Evolutionary conservation across 331 rosid species (phyloP).

Genomic region (Rhamnella rubrinervis): DNA sequence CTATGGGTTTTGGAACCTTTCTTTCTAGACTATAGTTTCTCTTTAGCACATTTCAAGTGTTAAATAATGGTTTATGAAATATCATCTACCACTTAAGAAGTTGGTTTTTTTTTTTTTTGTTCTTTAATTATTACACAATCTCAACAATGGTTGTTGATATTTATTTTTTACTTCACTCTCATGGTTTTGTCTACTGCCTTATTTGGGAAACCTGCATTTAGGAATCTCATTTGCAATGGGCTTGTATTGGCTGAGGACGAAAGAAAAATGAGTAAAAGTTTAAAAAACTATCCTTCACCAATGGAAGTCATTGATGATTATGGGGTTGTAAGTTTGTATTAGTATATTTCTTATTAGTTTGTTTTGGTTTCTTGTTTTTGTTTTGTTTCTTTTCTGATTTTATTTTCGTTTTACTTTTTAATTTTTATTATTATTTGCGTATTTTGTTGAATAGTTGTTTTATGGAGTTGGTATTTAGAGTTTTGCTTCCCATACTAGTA

Average conservation of each 20-base stretch:
- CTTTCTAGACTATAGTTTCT: too few species aligned
- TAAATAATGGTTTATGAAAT: too few species aligned
- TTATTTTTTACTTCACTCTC: conserved; percentile 33
- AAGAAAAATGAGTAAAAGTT: conserved; percentile 97
- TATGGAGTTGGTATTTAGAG: too few species aligned
- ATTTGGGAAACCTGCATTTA: conserved; percentile 94
- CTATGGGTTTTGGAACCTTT: too few species aligned
- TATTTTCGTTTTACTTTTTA: not conserved
- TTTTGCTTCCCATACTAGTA: not conserved
- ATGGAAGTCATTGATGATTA: conserved; percentile 81
- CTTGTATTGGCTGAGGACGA: conserved; percentile 99
- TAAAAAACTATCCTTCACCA: conserved; percentile 93
- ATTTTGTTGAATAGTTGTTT: not conserved
- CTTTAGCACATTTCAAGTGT: too few species aligned
- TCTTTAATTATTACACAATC: not conserved
- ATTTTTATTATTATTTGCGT: not conserved
- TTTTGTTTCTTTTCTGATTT: not conserved
- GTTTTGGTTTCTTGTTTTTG: not conserved
- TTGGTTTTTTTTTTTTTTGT: conserved; percentile 11
- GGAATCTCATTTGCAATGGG: conserved; percentile 96
- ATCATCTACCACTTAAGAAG: too few species aligned
- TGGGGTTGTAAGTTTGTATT: conserved; percentile 74
- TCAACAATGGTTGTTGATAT: not conserved
- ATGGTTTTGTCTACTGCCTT: conserved; percentile 97
- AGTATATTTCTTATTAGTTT: not conserved